Percentiles rank a stretch among this genome's conserved stretches.
Evolutionary conservation across 768 basidiomycete species (phyloP).

Genomic region (Russula griseocarnosa): DNA sequence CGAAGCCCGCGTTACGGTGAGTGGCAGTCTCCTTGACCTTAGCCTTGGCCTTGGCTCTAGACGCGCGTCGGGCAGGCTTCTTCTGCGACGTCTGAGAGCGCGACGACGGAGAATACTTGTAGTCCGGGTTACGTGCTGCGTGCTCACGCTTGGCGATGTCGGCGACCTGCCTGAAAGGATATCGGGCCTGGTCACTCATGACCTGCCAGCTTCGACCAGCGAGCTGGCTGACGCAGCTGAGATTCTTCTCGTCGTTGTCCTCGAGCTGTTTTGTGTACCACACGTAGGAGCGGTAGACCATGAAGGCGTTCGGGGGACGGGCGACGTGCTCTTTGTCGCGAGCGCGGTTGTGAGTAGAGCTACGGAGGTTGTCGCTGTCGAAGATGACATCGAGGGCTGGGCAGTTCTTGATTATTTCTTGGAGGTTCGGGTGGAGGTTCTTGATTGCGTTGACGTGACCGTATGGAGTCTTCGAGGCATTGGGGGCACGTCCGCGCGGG

Average conservation of each 20-base stretch:
- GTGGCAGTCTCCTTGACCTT: constrained; percentile 43
- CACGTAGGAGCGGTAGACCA: constrained; percentile 71
- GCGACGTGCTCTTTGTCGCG: constrained; percentile 53
- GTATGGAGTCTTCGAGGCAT: constrained; percentile 1
- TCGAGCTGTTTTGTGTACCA: constrained; percentile 46
- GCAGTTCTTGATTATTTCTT: constrained; percentile 20
- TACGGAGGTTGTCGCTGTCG: constrained; percentile 33
- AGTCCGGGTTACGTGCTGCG: constrained; percentile 50
- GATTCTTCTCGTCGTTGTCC: constrained; percentile 53
- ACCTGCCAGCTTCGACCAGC: constrained; percentile 67
- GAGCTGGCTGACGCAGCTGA: constrained; percentile 68
- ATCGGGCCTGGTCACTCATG: constrained; percentile 45
- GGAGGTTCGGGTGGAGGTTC: constrained; percentile 3
- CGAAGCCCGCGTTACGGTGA: constrained; percentile 33
- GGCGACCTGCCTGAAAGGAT: constrained; percentile 46
- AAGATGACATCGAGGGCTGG: constrained; percentile 26
- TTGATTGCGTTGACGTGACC: constrained; percentile 7
- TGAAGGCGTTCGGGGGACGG: constrained; percentile 83
- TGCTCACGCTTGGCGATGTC: constrained; percentile 47
- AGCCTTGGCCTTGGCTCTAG: constrained; percentile 37
- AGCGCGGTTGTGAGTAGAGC: constrained; percentile 42
- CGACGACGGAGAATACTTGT: constrained; percentile 55
- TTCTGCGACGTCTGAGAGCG: constrained; percentile 36
- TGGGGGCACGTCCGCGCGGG: constrained; percentile 6
- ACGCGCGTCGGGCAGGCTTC: constrained; percentile 34